Evolutionary conservation across 1,284 basidiomycete genomes (phyloP), one percentile per base, ranked within the genome.

Genomic region (Boletus calvinii): DNA sequence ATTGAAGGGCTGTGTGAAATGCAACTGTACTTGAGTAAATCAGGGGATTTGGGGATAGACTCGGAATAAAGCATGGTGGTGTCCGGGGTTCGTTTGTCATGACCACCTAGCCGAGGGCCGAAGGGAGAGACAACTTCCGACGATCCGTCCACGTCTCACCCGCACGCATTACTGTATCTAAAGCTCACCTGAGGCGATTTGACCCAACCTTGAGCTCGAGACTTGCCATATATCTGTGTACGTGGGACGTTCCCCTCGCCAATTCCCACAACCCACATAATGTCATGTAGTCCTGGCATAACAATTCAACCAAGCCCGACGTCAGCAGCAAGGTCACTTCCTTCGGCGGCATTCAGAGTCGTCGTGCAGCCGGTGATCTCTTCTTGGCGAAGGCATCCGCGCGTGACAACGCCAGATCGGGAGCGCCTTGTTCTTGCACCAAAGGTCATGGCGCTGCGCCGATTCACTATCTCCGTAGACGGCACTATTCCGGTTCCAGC

Each of bases 401-500:
- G 47, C 26, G 49, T 53, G 29, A 40, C 36, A 35, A 41, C 38
- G 30, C 45, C 53, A 31, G 20, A 50, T 55, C 32, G 7, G 42
- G 54, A 17, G 6, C 22, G 12, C 36, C 41, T 50, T 38, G 47
- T 59, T 59, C 34, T 47, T 30, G 22, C 18, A 11, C 22, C 46
- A 38, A 22, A 1, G 32, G 22, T 30, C 44, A 85, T 85, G 83
- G 72, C 70, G 24, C 63, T 88, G 32, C 78, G 75, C 57, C 74
- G 77, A 40, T 84, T 76, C 62, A 78, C 81, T 38, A 73, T 67
- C 58, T 61, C 72, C 24, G 72, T 87, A 11, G 87, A 91, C 58
- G 87, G 88, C 17, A 83, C 84, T 1, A 88, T 90, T 45, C 89
- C 89, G 4, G 74, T 89, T 7, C 76, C 75, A 39, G 87, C 87